Evolutionary conservation across 257 asterid genomes (phyloP).

Genomic region (Asclepias syriaca): DNA sequence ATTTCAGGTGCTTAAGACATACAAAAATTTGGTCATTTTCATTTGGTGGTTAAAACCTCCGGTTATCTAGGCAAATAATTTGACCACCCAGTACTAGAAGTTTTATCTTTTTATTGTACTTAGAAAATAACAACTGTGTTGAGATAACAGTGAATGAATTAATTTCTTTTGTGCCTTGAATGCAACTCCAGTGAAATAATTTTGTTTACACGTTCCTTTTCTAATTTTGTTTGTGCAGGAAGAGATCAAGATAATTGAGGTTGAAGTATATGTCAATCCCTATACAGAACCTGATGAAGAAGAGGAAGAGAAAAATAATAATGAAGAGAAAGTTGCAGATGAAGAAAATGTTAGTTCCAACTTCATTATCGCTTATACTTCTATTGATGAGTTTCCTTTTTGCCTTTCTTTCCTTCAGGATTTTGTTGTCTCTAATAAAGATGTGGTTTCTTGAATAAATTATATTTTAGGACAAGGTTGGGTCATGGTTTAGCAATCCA

Average conservation of each 20-base stretch:
- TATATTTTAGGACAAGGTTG: slow-evolving; percentile 68
- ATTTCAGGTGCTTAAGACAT: not conserved
- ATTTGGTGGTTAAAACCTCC: not conserved
- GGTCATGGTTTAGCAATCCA: slow-evolving; percentile 96
- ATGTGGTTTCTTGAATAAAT: not conserved
- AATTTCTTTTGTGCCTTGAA: too few species aligned
- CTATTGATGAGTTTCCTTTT: not conserved
- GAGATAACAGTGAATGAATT: not conserved
- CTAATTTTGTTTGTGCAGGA: slow-evolving; percentile 47
- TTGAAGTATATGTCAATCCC: slow-evolving; percentile 77
- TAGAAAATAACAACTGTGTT: not conserved
- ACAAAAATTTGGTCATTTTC: not conserved
- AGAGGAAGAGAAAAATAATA: slow-evolving; percentile 48
- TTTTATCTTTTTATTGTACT: not conserved
- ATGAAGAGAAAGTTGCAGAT: slow-evolving; percentile 51
- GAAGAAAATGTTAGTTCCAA: slow-evolving; percentile 59
- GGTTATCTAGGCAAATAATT: not conserved
- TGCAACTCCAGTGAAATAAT: not conserved
- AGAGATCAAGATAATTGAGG: slow-evolving; percentile 77
- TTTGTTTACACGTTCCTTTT: not conserved
- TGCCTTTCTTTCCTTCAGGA: not conserved
- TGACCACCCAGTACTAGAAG: not conserved
- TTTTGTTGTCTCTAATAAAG: not conserved
- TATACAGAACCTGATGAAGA: slow-evolving; percentile 76
- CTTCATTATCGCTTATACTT: not conserved